These are phyloP conservation scores for Suillus bovinus DNA, from an alignment of 768 basidiomycete species.

Conservation along the genomic window DNA sequence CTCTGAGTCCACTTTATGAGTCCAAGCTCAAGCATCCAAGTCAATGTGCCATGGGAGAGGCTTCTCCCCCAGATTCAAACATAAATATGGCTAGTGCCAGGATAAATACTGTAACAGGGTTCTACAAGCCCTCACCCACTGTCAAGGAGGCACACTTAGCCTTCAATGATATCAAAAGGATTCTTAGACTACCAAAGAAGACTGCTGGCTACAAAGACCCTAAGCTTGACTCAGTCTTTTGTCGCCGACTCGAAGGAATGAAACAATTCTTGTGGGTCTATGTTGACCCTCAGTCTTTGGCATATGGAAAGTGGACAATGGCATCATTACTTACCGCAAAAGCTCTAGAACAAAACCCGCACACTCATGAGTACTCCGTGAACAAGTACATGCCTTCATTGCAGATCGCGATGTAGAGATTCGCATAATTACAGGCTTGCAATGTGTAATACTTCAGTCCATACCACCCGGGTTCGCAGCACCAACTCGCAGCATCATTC, in stretches of 20 bases:
- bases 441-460: no score
- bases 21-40: no score
- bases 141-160: neutral
- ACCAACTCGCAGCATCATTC: no score
- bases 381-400: no score
- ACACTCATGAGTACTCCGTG: neutral
- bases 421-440: no score
- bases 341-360: neutral
- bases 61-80: no score
- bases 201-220: neutral
- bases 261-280: neutral
- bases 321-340: neutral
- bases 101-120: neutral
- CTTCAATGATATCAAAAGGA: neutral
- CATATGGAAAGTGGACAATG: conserved; percentile 1
- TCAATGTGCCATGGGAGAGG: no score
- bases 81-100: no score
- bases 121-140: neutral
- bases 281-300: neutral
- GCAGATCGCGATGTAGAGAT: no score
- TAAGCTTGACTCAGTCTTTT: neutral
- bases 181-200: neutral
- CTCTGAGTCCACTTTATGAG: no score
- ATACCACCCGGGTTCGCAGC: no score
- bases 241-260: neutral